These are phyloP conservation scores for Lomentospora prolificans DNA, from an alignment of 2,329 filamentous ascomycete species.

Conservation along the genomic window DNA sequence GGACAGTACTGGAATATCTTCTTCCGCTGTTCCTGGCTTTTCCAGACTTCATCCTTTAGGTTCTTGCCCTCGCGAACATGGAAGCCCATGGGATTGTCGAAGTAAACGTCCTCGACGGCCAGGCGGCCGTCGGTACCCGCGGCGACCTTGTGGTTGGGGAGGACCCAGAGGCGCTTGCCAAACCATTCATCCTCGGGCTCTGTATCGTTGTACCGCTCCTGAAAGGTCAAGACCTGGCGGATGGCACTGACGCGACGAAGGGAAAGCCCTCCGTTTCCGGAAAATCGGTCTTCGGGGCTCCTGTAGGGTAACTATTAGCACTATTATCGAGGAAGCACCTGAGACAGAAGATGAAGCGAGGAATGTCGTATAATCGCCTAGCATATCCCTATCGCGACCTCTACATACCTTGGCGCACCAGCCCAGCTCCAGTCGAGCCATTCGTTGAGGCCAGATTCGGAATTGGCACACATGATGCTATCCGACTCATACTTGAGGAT, in stretches of 20 bases:
- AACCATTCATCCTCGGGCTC: slow-evolving; percentile 48
- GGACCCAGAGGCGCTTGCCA: slow-evolving; percentile 33
- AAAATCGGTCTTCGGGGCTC: slow-evolving; percentile 30
- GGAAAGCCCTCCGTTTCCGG: slow-evolving; percentile 44
- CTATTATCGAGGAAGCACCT: too few relatives aligned
- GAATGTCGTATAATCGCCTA: too few relatives aligned
- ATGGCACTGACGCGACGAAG: slow-evolving; percentile 43
- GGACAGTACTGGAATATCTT: slow-evolving; percentile 46
- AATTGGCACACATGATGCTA: slow-evolving; percentile 46
- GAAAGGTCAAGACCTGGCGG: slow-evolving; percentile 34
- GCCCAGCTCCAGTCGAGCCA: slow-evolving; percentile 47
- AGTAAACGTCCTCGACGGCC: slow-evolving; percentile 39
- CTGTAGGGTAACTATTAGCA: slow-evolving; percentile 15
- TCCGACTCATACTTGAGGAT: slow-evolving; percentile 45
- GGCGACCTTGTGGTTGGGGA: slow-evolving; percentile 39
- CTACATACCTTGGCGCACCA: slow-evolving; percentile 35
- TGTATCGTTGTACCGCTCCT: slow-evolving; percentile 38
- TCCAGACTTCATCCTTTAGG: slow-evolving; percentile 37
- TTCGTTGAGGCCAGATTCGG: slow-evolving; percentile 38
- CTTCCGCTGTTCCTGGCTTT: slow-evolving; percentile 29
- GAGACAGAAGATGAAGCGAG: too few relatives aligned
- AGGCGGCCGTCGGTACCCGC: slow-evolving; percentile 29
- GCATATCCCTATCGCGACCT: not conserved
- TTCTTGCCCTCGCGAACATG: slow-evolving; percentile 33
- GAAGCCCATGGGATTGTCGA: slow-evolving; percentile 43